These are phyloP conservation scores for Xylariaceae sp. DNA, from an alignment of 2,329 filamentous ascomycete species.

Conservation along the genomic window DNA sequence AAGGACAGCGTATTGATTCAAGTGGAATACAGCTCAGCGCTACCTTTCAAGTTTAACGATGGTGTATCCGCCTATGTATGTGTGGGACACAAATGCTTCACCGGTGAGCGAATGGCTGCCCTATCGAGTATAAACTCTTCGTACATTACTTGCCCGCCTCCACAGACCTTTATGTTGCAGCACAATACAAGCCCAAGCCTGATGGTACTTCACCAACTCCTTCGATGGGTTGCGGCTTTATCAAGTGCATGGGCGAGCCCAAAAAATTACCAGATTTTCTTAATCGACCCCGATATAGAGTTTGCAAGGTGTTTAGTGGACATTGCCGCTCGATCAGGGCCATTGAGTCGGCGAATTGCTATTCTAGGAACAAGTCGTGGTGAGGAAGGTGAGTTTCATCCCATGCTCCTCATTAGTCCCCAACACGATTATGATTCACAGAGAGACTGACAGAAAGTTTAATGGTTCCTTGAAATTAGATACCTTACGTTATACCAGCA, in stretches of 20 bases:
- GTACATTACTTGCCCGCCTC: slow-evolving; percentile 36
- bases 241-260: slow-evolving; percentile 18
- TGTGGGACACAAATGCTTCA: slow-evolving; percentile 40
- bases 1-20: slow-evolving; percentile 31
- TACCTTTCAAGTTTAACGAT: slow-evolving; percentile 35
- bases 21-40: slow-evolving; percentile 46
- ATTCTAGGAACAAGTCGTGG: slow-evolving; percentile 11
- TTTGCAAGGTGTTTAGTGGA: slow-evolving; percentile 38
- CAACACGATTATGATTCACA: slow-evolving; percentile 11
- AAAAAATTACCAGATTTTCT: slow-evolving; percentile 30
- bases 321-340: slow-evolving; percentile 17
- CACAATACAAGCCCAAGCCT: slow-evolving; percentile 22
- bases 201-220: slow-evolving; percentile 33
- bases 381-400: slow-evolving; percentile 9
- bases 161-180: slow-evolving; percentile 26
- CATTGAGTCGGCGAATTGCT: neutral
- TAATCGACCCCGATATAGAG: slow-evolving; percentile 44
- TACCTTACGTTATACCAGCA: slow-evolving; percentile 31
- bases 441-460: no score
- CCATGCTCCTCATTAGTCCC: neutral
- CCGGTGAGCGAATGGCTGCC: slow-evolving; percentile 36
- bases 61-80: slow-evolving; percentile 38
- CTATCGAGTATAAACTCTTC: slow-evolving; percentile 44
- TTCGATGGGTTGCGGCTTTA: slow-evolving; percentile 31
- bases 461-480: neutral